Percentiles rank a stretch among this genome's conserved stretches.
Evolutionary conservation across 2,329 filamentous ascomycete genomes (phyloP).

Genomic region (Shiraia sp.): DNA sequence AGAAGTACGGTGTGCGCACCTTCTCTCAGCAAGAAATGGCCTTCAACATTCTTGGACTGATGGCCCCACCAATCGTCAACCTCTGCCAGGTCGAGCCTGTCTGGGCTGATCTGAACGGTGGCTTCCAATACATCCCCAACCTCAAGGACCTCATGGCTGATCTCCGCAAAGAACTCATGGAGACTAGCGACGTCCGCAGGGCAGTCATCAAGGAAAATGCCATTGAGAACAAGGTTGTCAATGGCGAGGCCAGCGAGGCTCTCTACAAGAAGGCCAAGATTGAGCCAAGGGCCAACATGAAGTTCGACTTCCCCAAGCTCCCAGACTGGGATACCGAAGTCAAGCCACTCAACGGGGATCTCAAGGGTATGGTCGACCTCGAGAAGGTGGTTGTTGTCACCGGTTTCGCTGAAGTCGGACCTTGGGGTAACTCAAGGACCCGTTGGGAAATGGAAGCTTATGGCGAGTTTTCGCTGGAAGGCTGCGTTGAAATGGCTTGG

Average conservation of each 20-base stretch:
- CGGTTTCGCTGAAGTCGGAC: conserved; percentile 92
- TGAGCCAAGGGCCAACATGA: conserved; percentile 94
- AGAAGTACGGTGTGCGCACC: conserved; percentile 93
- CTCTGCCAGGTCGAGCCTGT: conserved; percentile 95
- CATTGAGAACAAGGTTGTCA: conserved; percentile 96
- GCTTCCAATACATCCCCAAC: conserved; percentile 95
- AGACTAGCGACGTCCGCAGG: conserved; percentile 89
- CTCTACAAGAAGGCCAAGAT: conserved; percentile 94
- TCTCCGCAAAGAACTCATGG: conserved; percentile 90
- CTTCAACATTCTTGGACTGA: conserved; percentile 94
- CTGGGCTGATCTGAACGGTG: conserved; percentile 96
- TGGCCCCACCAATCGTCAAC: conserved; percentile 92
- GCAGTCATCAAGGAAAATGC: conserved; percentile 95
- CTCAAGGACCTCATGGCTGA: conserved; percentile 92
- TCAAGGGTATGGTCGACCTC: conserved; percentile 98
- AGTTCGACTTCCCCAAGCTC: conserved; percentile 89
- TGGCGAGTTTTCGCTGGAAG: conserved; percentile 95
- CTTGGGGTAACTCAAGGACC: conserved; percentile 97
- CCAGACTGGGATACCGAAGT: conserved; percentile 92
- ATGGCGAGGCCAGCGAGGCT: conserved; percentile 88
- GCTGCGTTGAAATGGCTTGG: conserved; percentile 99
- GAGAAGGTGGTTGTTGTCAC: conserved; percentile 98
- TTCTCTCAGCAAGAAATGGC: conserved; percentile 99
- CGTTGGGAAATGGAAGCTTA: conserved; percentile 99
- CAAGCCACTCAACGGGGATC: conserved; percentile 80